These are phyloP conservation scores for Hypericum androsaemum DNA, from an alignment of 345 rosid genomes.

Conservation along the genomic window DNA sequence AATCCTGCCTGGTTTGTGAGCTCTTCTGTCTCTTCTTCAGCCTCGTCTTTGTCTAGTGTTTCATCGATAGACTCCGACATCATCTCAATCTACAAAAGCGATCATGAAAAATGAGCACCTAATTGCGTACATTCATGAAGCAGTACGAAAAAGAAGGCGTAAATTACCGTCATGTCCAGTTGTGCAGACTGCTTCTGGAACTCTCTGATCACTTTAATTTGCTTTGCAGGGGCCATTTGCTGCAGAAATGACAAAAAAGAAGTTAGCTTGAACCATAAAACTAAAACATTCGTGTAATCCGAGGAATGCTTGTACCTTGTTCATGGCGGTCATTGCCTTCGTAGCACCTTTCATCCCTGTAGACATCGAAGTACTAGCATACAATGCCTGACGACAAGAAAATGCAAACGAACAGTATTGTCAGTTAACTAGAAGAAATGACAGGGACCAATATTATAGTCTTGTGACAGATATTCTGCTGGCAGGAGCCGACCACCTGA, in stretches of 20 bases:
- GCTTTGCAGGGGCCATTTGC: conserved; percentile 92
- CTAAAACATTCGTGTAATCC: background rate
- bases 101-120: too few relatives aligned
- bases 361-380: conserved; percentile 91
- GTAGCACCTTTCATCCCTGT: conserved; percentile 96
- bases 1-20: conserved; percentile 74
- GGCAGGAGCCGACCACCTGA: too few relatives aligned
- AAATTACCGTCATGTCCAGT: conserved; percentile 91
- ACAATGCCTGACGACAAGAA: too few relatives aligned
- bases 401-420: too few relatives aligned
- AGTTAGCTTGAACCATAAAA: background rate
- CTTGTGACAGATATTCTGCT: too few relatives aligned
- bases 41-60: conserved; percentile 94
- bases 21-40: conserved; percentile 95
- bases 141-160: too few relatives aligned
- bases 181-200: conserved; percentile 92
- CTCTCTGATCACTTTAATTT: conserved; percentile 75
- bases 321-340: conserved; percentile 93
- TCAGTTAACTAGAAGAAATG: too few relatives aligned
- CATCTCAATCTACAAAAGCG: conserved; percentile 69
- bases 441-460: too few relatives aligned
- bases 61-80: conserved; percentile 97
- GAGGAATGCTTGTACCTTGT: conserved; percentile 41
- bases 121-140: too few relatives aligned
- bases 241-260: conserved; percentile 19